Percentiles rank a stretch among this genome's conserved stretches.
Conservation (phyloP, 208 protist genomes). For the Borovskyia barvae region DNA sequence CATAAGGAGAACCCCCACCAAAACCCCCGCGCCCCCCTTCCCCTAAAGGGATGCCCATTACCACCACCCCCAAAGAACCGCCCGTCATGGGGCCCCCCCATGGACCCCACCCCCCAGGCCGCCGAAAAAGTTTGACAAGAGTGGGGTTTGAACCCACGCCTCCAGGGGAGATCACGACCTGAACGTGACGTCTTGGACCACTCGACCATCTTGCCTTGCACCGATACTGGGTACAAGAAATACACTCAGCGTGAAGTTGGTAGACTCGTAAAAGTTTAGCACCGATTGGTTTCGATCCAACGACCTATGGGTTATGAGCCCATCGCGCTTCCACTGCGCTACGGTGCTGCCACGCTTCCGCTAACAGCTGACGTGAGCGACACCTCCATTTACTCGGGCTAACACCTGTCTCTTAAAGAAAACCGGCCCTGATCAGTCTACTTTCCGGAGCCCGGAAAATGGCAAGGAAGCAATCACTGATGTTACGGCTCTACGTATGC, state of each 20-base stretch:
- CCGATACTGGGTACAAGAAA: not conserved
- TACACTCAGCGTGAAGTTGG: not conserved
- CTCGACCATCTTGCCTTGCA: constrained; percentile 43
- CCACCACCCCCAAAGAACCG: not conserved
- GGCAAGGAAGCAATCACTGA: not conserved
- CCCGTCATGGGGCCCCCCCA: too few relatives aligned
- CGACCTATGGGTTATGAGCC: constrained; percentile 95
- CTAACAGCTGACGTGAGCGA: too few relatives aligned
- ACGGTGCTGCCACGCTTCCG: constrained; percentile 61
- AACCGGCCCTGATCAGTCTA: not conserved
- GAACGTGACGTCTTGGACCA: constrained; percentile 51
- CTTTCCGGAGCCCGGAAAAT: not conserved
- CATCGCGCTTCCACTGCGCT: constrained; percentile 94
- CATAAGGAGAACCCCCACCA: not conserved
- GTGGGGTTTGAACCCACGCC: constrained; percentile 53
- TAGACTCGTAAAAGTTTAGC: constrained; percentile 67
- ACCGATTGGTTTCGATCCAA: constrained; percentile 94
- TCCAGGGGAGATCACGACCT: constrained; percentile 53
- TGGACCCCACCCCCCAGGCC: not conserved
- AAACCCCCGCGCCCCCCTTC: too few relatives aligned
- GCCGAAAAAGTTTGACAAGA: constrained; percentile 37
- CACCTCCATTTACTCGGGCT: not conserved
- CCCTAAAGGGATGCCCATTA: too few relatives aligned
- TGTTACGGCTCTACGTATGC: too few relatives aligned
- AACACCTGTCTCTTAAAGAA: not conserved